Percentiles rank a stretch among this genome's conserved stretches.
phyloP scores from a whole-genome alignment of 2,329 filamentous ascomycete species.

The Ilyonectria robusta region DNA sequence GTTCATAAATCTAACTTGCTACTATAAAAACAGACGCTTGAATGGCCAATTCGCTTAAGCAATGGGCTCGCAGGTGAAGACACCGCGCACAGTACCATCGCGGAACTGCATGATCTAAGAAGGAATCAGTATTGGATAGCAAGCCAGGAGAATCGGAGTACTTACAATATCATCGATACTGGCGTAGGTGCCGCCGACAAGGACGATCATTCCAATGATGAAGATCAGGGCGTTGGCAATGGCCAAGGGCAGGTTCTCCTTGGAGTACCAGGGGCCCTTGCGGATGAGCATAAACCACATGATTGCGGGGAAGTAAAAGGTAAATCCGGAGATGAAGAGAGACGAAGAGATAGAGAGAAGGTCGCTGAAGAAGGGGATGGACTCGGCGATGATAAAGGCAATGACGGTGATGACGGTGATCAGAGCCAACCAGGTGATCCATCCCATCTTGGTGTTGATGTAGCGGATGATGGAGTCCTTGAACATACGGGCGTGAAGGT shows the following conservation, averaged over 20 bases:
- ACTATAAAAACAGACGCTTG: background rate
- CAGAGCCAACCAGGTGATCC: conserved; percentile 71
- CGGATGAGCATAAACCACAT: conserved; percentile 60
- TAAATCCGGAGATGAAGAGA: conserved; percentile 63
- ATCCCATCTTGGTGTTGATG: conserved; percentile 64
- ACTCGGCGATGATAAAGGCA: conserved; percentile 79
- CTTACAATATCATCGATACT: conserved; percentile 52
- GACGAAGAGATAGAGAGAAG: conserved; percentile 70
- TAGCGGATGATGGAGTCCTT: conserved; percentile 59
- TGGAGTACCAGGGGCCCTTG: conserved; percentile 49
- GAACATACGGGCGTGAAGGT: conserved; percentile 62
- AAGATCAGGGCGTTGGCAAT: conserved; percentile 47
- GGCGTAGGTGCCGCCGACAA: conserved; percentile 53
- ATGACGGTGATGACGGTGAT: conserved; percentile 71
- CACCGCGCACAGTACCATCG: conserved; percentile 45
- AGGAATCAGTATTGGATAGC: conserved; percentile 28
- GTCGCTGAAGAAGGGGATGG: conserved; percentile 80
- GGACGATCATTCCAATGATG: conserved; percentile 51
- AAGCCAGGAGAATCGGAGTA: background rate
- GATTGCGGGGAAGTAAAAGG: conserved; percentile 60
- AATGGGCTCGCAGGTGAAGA: conserved; percentile 49
- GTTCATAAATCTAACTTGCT: background rate
- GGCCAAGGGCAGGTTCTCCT: conserved; percentile 47
- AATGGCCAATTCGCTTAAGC: conserved; percentile 35
- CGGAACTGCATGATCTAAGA: conserved; percentile 45